Evolutionary conservation across 257 asterid species (phyloP).

Genomic region (Solanum sejunctum): DNA sequence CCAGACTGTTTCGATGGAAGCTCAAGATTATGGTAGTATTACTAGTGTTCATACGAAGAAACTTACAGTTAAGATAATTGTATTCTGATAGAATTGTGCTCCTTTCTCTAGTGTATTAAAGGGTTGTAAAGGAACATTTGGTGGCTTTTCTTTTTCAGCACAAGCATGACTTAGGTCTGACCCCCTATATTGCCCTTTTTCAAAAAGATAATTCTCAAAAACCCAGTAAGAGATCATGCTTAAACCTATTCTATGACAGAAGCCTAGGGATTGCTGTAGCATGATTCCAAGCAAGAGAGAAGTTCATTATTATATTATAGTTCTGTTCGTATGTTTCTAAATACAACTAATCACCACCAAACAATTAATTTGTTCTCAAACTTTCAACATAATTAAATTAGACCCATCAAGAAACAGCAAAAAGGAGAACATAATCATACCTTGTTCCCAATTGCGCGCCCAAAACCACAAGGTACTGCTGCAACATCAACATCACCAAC

Average conservation of each 20-base stretch:
- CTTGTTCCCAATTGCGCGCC: conserved; percentile 96
- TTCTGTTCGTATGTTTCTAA: background rate
- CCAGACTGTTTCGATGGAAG: background rate
- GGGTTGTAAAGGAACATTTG: background rate
- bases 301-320: background rate
- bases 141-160: background rate
- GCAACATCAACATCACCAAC: conserved; percentile 94
- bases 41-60: background rate
- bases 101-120: background rate
- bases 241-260: background rate
- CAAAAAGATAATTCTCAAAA: background rate
- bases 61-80: background rate
- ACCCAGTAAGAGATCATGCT: background rate
- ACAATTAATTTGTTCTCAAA: background rate
- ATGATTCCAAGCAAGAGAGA: background rate
- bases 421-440: conserved; percentile 20
- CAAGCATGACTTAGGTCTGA: background rate
- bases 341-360: background rate
- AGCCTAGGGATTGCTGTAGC: background rate
- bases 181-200: background rate
- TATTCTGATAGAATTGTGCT: background rate
- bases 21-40: background rate
- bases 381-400: background rate
- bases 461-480: conserved; percentile 98
- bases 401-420: background rate